Evolutionary conservation across 163 green algal genomes (phyloP), one percentile per base, ranked within the genome.

Genomic region (Volvox carteri): DNA sequence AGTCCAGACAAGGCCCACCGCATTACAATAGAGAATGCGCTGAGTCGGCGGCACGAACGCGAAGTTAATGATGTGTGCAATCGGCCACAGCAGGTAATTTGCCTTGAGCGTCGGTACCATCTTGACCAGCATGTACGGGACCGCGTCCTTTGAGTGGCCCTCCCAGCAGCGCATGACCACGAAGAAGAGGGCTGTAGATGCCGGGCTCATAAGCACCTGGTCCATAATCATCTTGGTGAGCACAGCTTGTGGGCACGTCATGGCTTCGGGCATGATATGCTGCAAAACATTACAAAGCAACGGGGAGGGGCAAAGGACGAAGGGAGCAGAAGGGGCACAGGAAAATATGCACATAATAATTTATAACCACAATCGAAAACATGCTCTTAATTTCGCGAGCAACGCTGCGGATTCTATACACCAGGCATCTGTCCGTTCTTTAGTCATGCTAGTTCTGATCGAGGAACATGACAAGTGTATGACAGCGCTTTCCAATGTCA

Each of bases 11-110:
- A 95, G 35, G 1, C 87, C 86, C 25, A 96, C 78, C 6, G 91
- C 90, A 73, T 96, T 96, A 67, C 93, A 90, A 90, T 96, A 96
- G 30, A 97, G 93, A 37, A 97, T 95, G 44, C 95, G 91, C 81
- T 95, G 93, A 30, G 92, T 56, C 1, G 89, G 86, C 9, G 95
- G 95, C 33, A 97, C 92, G 68, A 97, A 93, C 18, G 92, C 90
- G 91, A 97, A 98, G 93, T 97, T 98, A 83, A 97, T 92, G 65
- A 96, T 90, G 73, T 97, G 95, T 12, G 95, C 95, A 9, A 91
- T 37, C 1, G 95, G 95, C 95, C 95, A 98, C 65, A 98, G 83
- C 33, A 68, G 7, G 52, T 92, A 93, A 73, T 93, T 93, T 50
- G 91, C 91, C 41, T 72, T 78, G 1, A 93, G 60, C 1, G 91